These are phyloP conservation scores for Linum usitatissimum DNA, from an alignment of 345 rosid species.

Conservation along the genomic window DNA sequence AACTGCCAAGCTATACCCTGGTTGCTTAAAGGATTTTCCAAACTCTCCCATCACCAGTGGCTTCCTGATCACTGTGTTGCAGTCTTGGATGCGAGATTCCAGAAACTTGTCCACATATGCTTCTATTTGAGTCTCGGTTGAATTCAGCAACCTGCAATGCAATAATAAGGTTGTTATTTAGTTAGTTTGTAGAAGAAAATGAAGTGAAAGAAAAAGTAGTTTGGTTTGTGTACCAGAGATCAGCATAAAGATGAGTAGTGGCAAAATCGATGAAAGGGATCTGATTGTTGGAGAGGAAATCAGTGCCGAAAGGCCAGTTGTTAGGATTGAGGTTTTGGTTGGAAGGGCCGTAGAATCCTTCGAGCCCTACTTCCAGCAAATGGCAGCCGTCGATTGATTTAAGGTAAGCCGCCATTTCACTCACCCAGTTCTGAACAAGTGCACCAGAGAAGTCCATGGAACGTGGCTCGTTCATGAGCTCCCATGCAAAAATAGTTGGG, in stretches of 20 bases:
- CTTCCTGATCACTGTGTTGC: conserved; percentile 30
- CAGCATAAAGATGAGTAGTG: conserved; percentile 68
- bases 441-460: too few species aligned
- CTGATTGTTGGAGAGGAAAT: conserved; percentile 56
- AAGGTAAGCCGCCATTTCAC: conserved; percentile 51
- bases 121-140: conserved; percentile 27
- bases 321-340: conserved; percentile 41
- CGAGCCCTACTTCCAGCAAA: conserved; percentile 62
- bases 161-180: background rate
- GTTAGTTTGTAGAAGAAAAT: background rate
- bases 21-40: conserved; percentile 39
- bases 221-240: conserved; percentile 41
- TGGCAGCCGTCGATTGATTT: conserved; percentile 60
- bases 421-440: conserved; percentile 50
- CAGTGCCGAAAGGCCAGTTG: conserved; percentile 31
- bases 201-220: background rate
- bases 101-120: conserved; percentile 48
- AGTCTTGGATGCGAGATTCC: conserved; percentile 36
- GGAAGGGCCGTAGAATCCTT: conserved; percentile 70
- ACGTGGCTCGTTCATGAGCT: conserved; percentile 78
- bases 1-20: conserved; percentile 34
- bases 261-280: conserved; percentile 51
- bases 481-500: conserved; percentile 95
- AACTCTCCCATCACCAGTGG: conserved; percentile 56
- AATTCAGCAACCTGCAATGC: conserved; percentile 36